Percentiles rank a stretch among this genome's conserved stretches.
phyloP scores from a whole-genome alignment of 2,329 filamentous ascomycete genomes.

The Monosporascus sp. region DNA sequence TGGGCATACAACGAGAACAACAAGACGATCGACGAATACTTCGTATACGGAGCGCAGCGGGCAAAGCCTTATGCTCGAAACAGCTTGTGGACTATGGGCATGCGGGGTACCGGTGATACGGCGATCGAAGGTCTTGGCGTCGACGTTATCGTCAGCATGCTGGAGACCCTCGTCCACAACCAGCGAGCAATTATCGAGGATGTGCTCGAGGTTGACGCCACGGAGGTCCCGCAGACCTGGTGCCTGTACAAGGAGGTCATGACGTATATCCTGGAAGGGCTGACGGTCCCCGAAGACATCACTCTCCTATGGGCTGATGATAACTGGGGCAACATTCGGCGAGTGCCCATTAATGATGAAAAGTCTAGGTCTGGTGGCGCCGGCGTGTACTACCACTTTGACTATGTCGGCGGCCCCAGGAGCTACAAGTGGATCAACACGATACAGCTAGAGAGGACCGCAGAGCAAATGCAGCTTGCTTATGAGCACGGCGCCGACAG shows the following conservation, averaged over 20 bases:
- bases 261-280: conserved; percentile 60
- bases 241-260: conserved; percentile 72
- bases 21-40: conserved; percentile 61
- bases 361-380: conserved; percentile 48
- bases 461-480: conserved; percentile 60
- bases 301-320: conserved; percentile 60
- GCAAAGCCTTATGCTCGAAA: conserved; percentile 61
- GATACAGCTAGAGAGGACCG: conserved; percentile 59
- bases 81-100: conserved; percentile 61
- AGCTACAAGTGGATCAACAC: conserved; percentile 63
- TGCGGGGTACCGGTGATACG: conserved; percentile 66
- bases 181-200: conserved; percentile 54
- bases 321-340: conserved; percentile 56
- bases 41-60: conserved; percentile 60
- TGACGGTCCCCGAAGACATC: conserved; percentile 55
- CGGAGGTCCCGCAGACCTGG: conserved; percentile 62
- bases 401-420: conserved; percentile 53
- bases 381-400: conserved; percentile 53
- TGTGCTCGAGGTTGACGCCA: conserved; percentile 47
- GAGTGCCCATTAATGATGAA: conserved; percentile 52
- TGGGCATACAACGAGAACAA: conserved; percentile 71
- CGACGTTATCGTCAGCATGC: conserved; percentile 50
- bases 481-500: conserved; percentile 50
- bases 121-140: conserved; percentile 50
- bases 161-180: conserved; percentile 55